These are phyloP conservation scores for Chlamydomonas sp. DNA, from an alignment of 139 green algal species.

Conservation along the genomic window DNA sequence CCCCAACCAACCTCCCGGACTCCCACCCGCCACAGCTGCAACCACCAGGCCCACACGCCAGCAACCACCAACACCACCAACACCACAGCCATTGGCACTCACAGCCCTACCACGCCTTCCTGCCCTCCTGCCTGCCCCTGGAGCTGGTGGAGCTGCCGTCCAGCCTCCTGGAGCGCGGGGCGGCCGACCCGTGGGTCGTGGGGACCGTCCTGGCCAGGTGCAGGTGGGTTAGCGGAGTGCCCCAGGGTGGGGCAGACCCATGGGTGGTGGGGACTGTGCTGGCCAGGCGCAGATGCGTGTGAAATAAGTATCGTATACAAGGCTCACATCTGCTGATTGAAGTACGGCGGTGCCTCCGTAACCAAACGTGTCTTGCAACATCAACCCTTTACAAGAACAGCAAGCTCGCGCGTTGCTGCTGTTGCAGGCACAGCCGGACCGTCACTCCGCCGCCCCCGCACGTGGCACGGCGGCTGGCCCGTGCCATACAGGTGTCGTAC, in stretches of 20 bases:
- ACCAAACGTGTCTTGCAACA: no score
- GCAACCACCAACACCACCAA: not conserved
- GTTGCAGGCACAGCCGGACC: not conserved
- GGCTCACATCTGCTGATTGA: not conserved
- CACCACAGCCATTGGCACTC: no score
- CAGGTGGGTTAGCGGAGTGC: not conserved
- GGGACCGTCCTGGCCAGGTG: not conserved
- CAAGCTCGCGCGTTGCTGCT: not conserved
- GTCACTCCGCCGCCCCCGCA: not conserved
- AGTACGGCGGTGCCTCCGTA: no score
- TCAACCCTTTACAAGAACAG: no score
- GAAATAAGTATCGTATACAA: not conserved
- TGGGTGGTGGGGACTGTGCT: not conserved
- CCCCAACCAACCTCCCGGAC: not conserved
- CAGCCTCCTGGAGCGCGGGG: constrained; percentile 11
- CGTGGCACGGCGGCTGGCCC: not conserved
- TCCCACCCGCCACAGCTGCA: not conserved
- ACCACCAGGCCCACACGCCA: not conserved
- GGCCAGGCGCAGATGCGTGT: not conserved
- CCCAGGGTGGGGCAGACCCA: not conserved
- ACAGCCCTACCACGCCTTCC: not conserved
- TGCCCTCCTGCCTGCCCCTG: constrained; percentile 26
- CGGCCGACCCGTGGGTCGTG: constrained; percentile 10
- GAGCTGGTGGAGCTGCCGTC: constrained; percentile 36
- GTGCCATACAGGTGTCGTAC: constrained; percentile 2